A percentile compares a stretch with the other conserved stretches of the same genome.
These are phyloP conservation scores for Fusarium torreyae DNA, from an alignment of 2,329 filamentous ascomycete genomes.

Conservation along the genomic window DNA sequence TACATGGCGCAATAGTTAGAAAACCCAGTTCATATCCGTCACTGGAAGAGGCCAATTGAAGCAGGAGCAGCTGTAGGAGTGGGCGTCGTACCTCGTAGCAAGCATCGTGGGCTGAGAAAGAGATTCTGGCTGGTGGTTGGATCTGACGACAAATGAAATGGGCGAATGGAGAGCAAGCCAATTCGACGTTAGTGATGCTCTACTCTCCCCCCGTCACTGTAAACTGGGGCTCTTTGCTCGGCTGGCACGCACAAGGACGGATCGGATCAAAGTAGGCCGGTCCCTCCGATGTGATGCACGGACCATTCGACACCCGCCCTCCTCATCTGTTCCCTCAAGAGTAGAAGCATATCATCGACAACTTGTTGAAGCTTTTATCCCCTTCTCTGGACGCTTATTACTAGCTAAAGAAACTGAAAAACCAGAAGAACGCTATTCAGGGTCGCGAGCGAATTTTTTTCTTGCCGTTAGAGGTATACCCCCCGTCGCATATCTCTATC, in stretches of 20 bases:
- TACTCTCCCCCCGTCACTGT: constrained; percentile 23
- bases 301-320: constrained; percentile 39
- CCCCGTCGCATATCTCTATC: constrained; percentile 31
- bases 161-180: constrained; percentile 52
- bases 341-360: constrained; percentile 35
- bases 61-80: background rate
- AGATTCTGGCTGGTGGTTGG: constrained; percentile 46
- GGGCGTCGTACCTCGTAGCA: constrained; percentile 56
- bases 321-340: constrained; percentile 40
- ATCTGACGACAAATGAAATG: constrained; percentile 51
- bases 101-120: constrained; percentile 54
- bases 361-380: constrained; percentile 30
- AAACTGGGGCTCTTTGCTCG: constrained; percentile 22
- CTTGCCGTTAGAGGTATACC: constrained; percentile 2
- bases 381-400: constrained; percentile 14
- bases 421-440: background rate
- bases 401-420: constrained; percentile 8
- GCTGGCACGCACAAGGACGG: background rate
- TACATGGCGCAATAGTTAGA: constrained; percentile 45
- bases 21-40: constrained; percentile 9
- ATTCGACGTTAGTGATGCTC: constrained; percentile 45
- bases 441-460: constrained; percentile 1
- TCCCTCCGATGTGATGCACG: constrained; percentile 43
- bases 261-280: constrained; percentile 48
- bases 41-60: constrained; percentile 24